phyloP scores from a whole-genome alignment of 139 green algal species.

The Picochlorum sp. region DNA sequence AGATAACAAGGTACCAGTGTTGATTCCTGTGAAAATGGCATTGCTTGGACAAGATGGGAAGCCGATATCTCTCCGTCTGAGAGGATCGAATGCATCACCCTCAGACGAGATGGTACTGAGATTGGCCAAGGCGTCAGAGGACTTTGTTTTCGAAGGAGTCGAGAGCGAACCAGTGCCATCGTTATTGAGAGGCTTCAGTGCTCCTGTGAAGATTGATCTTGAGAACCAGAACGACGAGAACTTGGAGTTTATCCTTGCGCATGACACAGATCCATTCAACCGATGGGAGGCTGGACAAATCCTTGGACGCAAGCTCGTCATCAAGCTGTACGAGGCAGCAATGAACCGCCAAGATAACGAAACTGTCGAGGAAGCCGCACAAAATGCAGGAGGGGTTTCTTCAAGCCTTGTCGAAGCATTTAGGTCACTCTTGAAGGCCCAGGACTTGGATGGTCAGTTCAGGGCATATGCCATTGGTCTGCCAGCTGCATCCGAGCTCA shows the following conservation, averaged over 20 bases:
- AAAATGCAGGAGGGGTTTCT: slow-evolving; percentile 50
- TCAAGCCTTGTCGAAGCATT: slow-evolving; percentile 51
- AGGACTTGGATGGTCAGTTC: slow-evolving; percentile 56
- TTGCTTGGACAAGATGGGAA: slow-evolving; percentile 70
- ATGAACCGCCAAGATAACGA: slow-evolving; percentile 13
- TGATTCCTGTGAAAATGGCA: slow-evolving; percentile 75
- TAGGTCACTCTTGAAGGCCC: slow-evolving; percentile 40
- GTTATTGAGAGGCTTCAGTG: slow-evolving; percentile 88
- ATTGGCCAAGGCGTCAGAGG: slow-evolving; percentile 37
- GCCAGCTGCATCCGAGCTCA: slow-evolving; percentile 59
- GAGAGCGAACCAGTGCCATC: slow-evolving; percentile 62
- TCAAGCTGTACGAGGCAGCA: slow-evolving; percentile 57
- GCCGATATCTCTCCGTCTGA: slow-evolving; percentile 69
- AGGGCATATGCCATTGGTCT: slow-evolving; percentile 60
- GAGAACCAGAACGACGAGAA: slow-evolving; percentile 76
- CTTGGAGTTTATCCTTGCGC: slow-evolving; percentile 80
- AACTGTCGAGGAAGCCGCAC: slow-evolving; percentile 11
- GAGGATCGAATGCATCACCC: slow-evolving; percentile 9
- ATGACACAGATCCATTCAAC: slow-evolving; percentile 91
- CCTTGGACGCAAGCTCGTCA: slow-evolving; percentile 64
- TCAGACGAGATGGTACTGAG: slow-evolving; percentile 58
- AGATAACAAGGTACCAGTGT: slow-evolving; percentile 60
- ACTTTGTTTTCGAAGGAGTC: slow-evolving; percentile 55
- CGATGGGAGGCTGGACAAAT: slow-evolving; percentile 84
- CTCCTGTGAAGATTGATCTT: slow-evolving; percentile 79